These are phyloP conservation scores for Candida suzukii DNA, from an alignment of 805 yeast genomes.

Conservation along the genomic window DNA sequence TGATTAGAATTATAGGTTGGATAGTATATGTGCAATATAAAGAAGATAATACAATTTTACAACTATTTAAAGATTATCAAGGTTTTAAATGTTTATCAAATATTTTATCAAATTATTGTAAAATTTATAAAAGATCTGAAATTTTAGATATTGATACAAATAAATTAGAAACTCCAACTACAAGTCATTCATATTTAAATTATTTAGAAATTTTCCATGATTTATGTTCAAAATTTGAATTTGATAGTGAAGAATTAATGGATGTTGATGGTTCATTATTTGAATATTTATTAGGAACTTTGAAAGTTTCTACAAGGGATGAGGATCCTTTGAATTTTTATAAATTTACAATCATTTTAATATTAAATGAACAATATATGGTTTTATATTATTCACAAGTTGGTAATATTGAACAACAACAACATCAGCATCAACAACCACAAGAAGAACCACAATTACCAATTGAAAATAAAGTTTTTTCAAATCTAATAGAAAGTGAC, in stretches of 20 bases:
- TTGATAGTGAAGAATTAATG: constrained; percentile 33
- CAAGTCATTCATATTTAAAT: constrained; percentile 13
- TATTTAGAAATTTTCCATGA: constrained; percentile 49
- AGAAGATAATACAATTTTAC: constrained; percentile 26
- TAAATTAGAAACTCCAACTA: constrained; percentile 14
- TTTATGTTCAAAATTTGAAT: constrained; percentile 42
- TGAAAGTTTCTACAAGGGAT: constrained; percentile 34
- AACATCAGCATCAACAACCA: not conserved
- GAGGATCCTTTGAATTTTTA: constrained; percentile 58
- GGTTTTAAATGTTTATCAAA: constrained; percentile 38
- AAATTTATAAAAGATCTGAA: constrained; percentile 5
- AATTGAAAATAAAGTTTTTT: constrained; percentile 45
- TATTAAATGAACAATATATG: constrained; percentile 85
- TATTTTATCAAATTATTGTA: constrained; percentile 19
- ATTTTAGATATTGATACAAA: constrained; percentile 1
- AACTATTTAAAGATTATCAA: constrained; percentile 41
- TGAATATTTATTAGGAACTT: constrained; percentile 37
- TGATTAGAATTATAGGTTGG: constrained; percentile 26
- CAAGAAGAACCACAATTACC: constrained; percentile 9
- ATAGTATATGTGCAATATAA: constrained; percentile 20
- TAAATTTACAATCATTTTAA: constrained; percentile 62
- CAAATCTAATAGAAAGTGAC: constrained; percentile 39
- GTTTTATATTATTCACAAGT: constrained; percentile 37
- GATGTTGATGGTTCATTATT: constrained; percentile 38
- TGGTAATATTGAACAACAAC: not conserved